Percentiles rank a stretch among this genome's conserved stretches.
Evolutionary conservation across 805 yeast species (phyloP).

Genomic region (Saccharomycopsis malanga): DNA sequence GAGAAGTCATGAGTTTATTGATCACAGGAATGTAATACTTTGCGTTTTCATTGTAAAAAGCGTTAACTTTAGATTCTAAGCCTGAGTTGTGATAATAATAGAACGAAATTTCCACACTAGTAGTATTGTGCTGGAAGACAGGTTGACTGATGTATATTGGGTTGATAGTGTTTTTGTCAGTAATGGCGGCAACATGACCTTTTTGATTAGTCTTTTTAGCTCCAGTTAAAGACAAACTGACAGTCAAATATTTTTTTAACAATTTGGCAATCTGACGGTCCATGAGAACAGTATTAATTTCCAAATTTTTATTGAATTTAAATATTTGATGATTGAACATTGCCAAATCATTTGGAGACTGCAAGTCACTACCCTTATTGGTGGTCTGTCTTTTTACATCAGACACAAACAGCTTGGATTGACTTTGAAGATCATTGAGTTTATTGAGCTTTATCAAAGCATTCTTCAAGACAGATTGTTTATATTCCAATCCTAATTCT

Average conservation of each 20-base stretch:
- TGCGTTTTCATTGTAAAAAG: slow-evolving; percentile 9
- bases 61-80: neutral
- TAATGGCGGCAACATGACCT: neutral
- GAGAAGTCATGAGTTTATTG: slow-evolving; percentile 13
- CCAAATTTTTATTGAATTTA: slow-evolving; percentile 16
- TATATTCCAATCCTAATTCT: slow-evolving; percentile 9
- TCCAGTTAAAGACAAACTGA: slow-evolving; percentile 3
- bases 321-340: slow-evolving; percentile 18
- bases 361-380: slow-evolving; percentile 19
- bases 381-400: slow-evolving; percentile 8
- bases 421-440: slow-evolving; percentile 4
- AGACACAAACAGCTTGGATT: slow-evolving; percentile 3
- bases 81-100: slow-evolving; percentile 13
- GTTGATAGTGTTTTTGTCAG: slow-evolving; percentile 7
- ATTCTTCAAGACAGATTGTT: slow-evolving; percentile 15
- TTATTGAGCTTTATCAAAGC: slow-evolving; percentile 15
- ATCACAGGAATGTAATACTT: slow-evolving; percentile 16
- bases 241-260: slow-evolving; percentile 12
- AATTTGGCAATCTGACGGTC: slow-evolving; percentile 15
- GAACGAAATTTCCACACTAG: slow-evolving; percentile 17
- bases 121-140: slow-evolving; percentile 14
- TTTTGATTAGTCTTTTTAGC: neutral
- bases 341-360: slow-evolving; percentile 14
- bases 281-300: slow-evolving; percentile 17
- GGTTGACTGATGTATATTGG: slow-evolving; percentile 17